These are phyloP conservation scores for Fragosphaeria purpurea DNA, from an alignment of 2,329 filamentous ascomycete genomes.

Conservation along the genomic window DNA sequence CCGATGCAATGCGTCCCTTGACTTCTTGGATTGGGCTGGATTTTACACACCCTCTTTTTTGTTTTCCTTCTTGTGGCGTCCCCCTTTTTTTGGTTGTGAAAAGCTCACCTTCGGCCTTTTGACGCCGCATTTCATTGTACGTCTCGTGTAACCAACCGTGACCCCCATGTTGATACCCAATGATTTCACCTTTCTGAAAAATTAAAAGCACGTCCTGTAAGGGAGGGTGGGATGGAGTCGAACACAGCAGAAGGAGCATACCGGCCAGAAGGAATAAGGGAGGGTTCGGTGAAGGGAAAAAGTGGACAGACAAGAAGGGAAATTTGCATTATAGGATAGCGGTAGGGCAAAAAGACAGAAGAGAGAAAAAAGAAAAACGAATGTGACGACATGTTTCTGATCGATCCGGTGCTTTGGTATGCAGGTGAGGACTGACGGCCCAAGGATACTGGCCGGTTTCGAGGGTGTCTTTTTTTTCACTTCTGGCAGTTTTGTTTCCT, in stretches of 20 bases:
- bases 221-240: background rate
- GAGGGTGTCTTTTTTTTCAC: no score
- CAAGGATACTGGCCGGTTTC: background rate
- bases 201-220: background rate
- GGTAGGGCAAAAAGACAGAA: background rate
- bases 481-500: no score
- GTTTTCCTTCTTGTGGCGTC: background rate
- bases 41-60: no score
- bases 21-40: no score
- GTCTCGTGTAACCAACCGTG: background rate
- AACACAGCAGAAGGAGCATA: background rate
- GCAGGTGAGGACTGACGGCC: slow-evolving; percentile 2
- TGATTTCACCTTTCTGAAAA: background rate
- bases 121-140: background rate
- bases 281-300: no score
- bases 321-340: background rate
- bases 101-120: background rate
- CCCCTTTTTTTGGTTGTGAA: background rate
- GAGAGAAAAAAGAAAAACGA: background rate
- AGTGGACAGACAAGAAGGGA: background rate
- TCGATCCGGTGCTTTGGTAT: slow-evolving; percentile 1
- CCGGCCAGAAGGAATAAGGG: no score
- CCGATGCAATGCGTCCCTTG: no score
- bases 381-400: background rate
- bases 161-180: background rate